A percentile compares a stretch with the other conserved stretches of the same genome.
These are phyloP conservation scores for Balamuthia mandrillaris DNA, from an alignment of 208 protist genomes.

Conservation along the genomic window DNA sequence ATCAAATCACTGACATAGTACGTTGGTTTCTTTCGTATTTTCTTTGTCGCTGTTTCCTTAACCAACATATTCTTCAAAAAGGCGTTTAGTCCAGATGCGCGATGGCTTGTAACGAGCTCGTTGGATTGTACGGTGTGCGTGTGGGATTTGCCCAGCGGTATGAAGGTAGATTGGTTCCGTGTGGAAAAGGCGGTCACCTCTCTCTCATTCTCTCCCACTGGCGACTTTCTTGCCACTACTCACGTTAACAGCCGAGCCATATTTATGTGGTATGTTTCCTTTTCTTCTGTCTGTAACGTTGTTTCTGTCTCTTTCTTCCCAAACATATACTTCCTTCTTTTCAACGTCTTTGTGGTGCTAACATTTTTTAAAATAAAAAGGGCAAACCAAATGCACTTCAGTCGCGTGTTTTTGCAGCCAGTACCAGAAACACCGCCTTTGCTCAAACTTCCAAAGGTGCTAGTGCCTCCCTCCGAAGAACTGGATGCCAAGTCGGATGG, in stretches of 20 bases:
- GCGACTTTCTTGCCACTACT: constrained; percentile 60
- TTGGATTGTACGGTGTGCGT: constrained; percentile 48
- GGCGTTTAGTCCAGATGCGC: constrained; percentile 51
- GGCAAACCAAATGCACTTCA: constrained; percentile 57
- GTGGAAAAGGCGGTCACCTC: constrained; percentile 33
- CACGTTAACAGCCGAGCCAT: constrained; percentile 23
- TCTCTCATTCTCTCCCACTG: constrained; percentile 43
- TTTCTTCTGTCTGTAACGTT: background rate
- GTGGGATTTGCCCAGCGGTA: constrained; percentile 55
- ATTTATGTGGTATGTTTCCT: constrained; percentile 46
- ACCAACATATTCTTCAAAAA: background rate
- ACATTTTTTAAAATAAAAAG: too few relatives aligned
- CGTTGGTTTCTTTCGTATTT: background rate
- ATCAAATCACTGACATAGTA: constrained; percentile 37
- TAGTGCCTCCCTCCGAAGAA: too few relatives aligned
- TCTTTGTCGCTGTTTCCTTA: too few relatives aligned
- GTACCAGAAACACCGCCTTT: background rate
- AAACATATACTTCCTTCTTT: too few relatives aligned
- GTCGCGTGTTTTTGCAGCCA: constrained; percentile 18
- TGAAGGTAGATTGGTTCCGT: constrained; percentile 58
- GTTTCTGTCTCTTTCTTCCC: background rate
- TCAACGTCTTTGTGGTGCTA: too few relatives aligned
- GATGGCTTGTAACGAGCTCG: constrained; percentile 47
- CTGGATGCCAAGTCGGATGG: background rate
- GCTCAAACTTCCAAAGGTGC: constrained; percentile 17